Conservation (phyloP, 306 rosid species). For the Pyrus pyrifolia region DNA sequence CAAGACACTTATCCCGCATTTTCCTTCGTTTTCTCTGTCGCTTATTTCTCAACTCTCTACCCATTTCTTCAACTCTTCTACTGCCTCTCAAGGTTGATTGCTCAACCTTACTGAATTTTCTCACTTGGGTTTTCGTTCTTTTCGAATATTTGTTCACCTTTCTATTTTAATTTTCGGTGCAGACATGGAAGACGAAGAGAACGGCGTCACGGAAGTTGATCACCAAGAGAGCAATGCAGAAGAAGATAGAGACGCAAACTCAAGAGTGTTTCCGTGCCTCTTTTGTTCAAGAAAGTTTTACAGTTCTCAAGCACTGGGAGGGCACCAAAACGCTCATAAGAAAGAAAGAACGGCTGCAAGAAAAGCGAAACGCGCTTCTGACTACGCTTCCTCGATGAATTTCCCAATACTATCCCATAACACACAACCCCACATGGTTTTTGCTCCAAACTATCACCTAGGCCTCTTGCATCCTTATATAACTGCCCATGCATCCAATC, state of each 20-base stretch:
- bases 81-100: constrained; percentile 15
- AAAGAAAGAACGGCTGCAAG: constrained; percentile 74
- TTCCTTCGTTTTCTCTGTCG: constrained; percentile 4
- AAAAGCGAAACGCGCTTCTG: constrained; percentile 44
- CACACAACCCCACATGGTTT: constrained; percentile 22
- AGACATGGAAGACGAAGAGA: constrained; percentile 41
- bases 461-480: constrained; percentile 39
- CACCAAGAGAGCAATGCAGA: constrained; percentile 17
- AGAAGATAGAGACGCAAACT: constrained; percentile 16
- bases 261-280: constrained; percentile 61
- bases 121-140: neutral
- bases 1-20: neutral
- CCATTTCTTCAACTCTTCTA: constrained; percentile 5
- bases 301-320: constrained; percentile 86
- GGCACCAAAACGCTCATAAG: constrained; percentile 92
- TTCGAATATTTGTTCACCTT: neutral
- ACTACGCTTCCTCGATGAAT: constrained; percentile 11
- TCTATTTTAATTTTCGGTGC: neutral
- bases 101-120: neutral
- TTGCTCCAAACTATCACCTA: constrained; percentile 39
- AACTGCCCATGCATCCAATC: constrained; percentile 45
- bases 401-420: constrained; percentile 13
- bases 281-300: constrained; percentile 74
- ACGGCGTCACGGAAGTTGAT: constrained; percentile 10
- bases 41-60: neutral